Conservation (phyloP, 441 rosid genomes). For the Corymbia calophylla region DNA sequence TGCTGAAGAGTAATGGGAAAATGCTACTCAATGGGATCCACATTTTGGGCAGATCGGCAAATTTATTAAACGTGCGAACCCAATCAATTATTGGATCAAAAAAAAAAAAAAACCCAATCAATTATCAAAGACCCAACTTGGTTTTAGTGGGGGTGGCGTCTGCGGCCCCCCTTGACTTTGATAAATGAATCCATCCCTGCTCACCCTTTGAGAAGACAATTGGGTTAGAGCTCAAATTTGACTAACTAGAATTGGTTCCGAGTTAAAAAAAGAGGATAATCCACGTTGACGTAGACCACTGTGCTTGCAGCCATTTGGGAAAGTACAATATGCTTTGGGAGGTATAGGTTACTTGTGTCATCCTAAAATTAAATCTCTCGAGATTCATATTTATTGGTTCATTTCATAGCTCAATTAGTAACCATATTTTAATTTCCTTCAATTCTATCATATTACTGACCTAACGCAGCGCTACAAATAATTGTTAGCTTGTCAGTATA, state of each 20-base stretch:
- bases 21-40: not conserved
- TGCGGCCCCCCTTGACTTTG: not conserved
- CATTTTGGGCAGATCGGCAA: no score
- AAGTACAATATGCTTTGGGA: not conserved
- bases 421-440: not conserved
- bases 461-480: not conserved
- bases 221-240: not conserved
- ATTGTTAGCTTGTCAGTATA: not conserved
- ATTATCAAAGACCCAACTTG: not conserved
- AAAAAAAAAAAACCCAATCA: not conserved
- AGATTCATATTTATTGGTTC: not conserved
- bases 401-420: not conserved
- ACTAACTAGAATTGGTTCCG: not conserved
- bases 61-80: not conserved
- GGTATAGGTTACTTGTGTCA: not conserved
- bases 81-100: not conserved
- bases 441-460: not conserved
- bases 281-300: not conserved
- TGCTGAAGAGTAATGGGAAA: not conserved
- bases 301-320: not conserved
- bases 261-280: not conserved
- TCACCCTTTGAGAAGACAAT: not conserved
- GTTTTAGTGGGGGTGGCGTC: not conserved
- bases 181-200: not conserved
- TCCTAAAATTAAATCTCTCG: not conserved